These are phyloP conservation scores for Beta vulgaris DNA, from an alignment of 148 eudicot genomes.

Conservation along the genomic window DNA sequence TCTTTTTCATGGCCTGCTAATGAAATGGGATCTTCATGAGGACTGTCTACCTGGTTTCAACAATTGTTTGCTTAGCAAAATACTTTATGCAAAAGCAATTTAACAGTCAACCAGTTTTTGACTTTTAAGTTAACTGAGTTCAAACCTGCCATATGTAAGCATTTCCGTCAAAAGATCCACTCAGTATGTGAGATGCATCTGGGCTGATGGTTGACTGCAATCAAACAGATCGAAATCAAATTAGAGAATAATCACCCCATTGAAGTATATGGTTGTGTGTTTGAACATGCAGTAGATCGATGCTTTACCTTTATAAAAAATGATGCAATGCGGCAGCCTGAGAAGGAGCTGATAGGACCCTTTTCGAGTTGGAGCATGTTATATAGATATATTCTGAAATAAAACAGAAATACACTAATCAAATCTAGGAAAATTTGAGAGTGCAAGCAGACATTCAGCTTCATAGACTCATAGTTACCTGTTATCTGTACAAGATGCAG, in stretches of 20 bases:
- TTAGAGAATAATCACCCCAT: constrained; percentile 4
- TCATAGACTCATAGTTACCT: constrained; percentile 40
- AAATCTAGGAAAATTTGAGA: neutral
- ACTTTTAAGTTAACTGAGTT: constrained; percentile 1
- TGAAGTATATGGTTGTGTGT: neutral
- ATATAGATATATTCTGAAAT: constrained; percentile 75
- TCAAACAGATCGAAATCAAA: constrained; percentile 10
- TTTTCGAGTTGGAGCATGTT: constrained; percentile 79
- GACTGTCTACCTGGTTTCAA: constrained; percentile 58
- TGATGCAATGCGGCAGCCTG: constrained; percentile 66
- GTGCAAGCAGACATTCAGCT: neutral
- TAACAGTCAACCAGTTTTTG: neutral
- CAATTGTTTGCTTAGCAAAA: neutral
- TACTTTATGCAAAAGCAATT: neutral
- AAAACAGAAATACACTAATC: neutral
- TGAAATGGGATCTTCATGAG: constrained; percentile 55
- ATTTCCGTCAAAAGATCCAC: constrained; percentile 88
- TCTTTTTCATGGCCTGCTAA: constrained; percentile 77
- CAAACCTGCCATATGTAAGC: constrained; percentile 94
- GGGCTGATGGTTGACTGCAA: constrained; percentile 83
- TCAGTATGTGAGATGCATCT: constrained; percentile 78
- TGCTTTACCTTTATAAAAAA: constrained; percentile 76
- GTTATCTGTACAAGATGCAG: constrained; percentile 93
- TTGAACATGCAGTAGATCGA: neutral
- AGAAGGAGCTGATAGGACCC: constrained; percentile 76